Evolutionary conservation across 2,329 filamentous ascomycete species (phyloP), one percentile per base, ranked within the genome.

Genomic region (Curvularia verruculosa): DNA sequence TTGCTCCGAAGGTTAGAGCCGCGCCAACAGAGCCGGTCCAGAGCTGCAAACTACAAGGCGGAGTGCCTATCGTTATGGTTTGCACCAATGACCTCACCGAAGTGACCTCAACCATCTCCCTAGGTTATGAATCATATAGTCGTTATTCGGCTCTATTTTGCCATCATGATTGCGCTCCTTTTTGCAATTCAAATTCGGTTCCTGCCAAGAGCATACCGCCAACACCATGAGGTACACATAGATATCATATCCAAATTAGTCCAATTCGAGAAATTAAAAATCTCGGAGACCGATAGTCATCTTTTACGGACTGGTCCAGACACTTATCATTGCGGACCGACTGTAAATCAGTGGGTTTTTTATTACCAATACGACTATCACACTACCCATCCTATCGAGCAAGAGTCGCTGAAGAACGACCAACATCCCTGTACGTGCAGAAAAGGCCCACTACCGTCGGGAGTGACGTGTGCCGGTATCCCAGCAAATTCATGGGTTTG

Each of bases 71-170:
- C 47, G 43, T 65, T 62, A 46, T 60, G n/a, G 1, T 46, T 43
- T 6, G 49, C 19, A 41, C 64, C 58, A 7, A 59, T 15, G 7
- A 58, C 58, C 31, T 65, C 54, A 18, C 64, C 60, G 37, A 62
- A 47, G n/a, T 67, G 52, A 50, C 64, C 62, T 10, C 19, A 19
- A 21, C 49, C 13, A 15, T 67, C 64, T 49, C 64, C 62, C 12
- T n/a, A 29, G 13, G 64, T 62, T 18, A 67, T 49, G 36, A 65
- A 65, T 7, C 64, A 60, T 28, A 62, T 56, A 62, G 39, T 21
- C n/a, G 56, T 61, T 28, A 19, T 54, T 60, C 64, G 65, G n/a
- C 26, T 58, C 59, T 61, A 45, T 18, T 10, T 7, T 10, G 7
- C 1, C 31, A 31, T n/a, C 28, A 26, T 15, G 49, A 28, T 1